Evolutionary conservation across 768 basidiomycete species (phyloP).

Genomic region (Leccinum broughii): DNA sequence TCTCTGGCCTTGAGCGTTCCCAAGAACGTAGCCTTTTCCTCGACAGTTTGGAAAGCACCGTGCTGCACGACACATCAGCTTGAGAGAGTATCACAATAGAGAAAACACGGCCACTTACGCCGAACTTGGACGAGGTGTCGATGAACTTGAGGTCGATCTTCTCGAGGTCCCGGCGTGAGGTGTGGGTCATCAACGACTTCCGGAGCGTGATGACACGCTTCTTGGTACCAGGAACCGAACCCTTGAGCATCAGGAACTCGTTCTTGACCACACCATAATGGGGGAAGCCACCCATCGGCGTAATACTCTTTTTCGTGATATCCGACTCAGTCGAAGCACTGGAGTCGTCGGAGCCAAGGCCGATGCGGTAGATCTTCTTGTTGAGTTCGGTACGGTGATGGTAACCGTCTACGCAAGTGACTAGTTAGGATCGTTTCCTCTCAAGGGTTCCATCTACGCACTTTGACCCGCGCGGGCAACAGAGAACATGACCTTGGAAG

Average conservation of each 20-base stretch:
- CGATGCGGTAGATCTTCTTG: constrained; percentile 99
- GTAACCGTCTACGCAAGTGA: constrained; percentile 69
- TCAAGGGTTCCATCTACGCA: constrained; percentile 42
- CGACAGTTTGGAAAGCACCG: constrained; percentile 94
- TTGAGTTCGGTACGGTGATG: constrained; percentile 97
- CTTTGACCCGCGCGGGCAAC: constrained; percentile 99
- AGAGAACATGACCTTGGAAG: constrained; percentile 99
- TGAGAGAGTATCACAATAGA: not conserved
- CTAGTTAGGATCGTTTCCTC: constrained; percentile 3
- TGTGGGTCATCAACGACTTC: constrained; percentile 96
- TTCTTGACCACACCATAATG: constrained; percentile 99
- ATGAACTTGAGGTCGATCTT: constrained; percentile 98
- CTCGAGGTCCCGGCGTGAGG: constrained; percentile 94
- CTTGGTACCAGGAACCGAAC: constrained; percentile 92
- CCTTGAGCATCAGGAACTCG: constrained; percentile 97
- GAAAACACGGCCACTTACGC: constrained; percentile 53
- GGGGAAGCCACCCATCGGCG: constrained; percentile 98
- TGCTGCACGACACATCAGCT: constrained; percentile 50
- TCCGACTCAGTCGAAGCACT: constrained; percentile 96
- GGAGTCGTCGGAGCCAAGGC: constrained; percentile 68
- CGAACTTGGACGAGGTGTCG: constrained; percentile 97
- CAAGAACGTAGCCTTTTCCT: constrained; percentile 95
- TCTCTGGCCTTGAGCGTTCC: constrained; percentile 86
- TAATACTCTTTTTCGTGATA: constrained; percentile 90
- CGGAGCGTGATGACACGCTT: constrained; percentile 98